Conservation (phyloP, 2,329 filamentous ascomycete genomes). For the Xylariaceae sp. region DNA sequence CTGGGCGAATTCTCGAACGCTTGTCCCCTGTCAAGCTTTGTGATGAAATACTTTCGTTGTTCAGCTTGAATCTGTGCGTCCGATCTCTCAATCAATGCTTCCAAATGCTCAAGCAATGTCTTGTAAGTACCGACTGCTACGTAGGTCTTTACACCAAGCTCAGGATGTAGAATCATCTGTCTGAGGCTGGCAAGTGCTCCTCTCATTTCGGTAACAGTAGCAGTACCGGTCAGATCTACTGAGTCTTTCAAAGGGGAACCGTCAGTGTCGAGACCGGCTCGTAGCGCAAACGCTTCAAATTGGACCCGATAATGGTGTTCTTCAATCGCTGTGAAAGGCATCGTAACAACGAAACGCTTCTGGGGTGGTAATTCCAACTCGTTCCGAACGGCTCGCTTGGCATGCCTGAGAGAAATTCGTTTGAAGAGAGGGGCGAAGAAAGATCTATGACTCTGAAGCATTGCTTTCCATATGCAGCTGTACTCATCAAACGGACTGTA, state of each 20-base stretch:
- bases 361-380: slow-evolving; percentile 79
- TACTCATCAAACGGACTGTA: slow-evolving; percentile 72
- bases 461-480: slow-evolving; percentile 61
- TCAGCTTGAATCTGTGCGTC: slow-evolving; percentile 63
- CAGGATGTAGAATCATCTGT: slow-evolving; percentile 81
- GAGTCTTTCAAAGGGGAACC: slow-evolving; percentile 59
- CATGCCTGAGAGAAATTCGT: slow-evolving; percentile 75
- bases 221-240: slow-evolving; percentile 61
- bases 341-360: slow-evolving; percentile 79
- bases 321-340: slow-evolving; percentile 86
- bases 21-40: slow-evolving; percentile 68
- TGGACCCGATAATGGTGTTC: slow-evolving; percentile 81
- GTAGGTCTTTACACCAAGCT: slow-evolving; percentile 67
- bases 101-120: slow-evolving; percentile 78
- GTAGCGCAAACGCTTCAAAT: slow-evolving; percentile 70
- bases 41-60: slow-evolving; percentile 62
- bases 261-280: slow-evolving; percentile 59
- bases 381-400: slow-evolving; percentile 72
- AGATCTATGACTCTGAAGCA: slow-evolving; percentile 58
- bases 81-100: slow-evolving; percentile 87
- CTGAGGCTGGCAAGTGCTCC: slow-evolving; percentile 72
- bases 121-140: slow-evolving; percentile 52
- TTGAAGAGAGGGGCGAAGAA: slow-evolving; percentile 68
- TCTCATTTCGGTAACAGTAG: slow-evolving; percentile 67
- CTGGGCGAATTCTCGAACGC: slow-evolving; percentile 71